A percentile compares a stretch with the other conserved stretches of the same genome.
Evolutionary conservation across 345 rosid genomes (phyloP).

Genomic region (Raphanus sativus): DNA sequence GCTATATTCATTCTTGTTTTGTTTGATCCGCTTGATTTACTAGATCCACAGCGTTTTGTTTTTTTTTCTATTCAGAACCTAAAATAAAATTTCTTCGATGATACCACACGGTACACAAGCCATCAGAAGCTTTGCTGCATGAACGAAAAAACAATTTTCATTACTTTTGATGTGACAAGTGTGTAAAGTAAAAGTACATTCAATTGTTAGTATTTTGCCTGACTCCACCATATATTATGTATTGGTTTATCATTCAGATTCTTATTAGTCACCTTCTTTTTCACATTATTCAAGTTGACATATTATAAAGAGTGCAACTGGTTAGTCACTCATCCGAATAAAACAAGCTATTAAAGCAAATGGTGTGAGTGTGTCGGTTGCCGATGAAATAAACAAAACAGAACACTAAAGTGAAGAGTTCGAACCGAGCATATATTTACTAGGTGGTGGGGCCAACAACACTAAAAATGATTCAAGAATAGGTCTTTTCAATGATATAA

Average conservation of each 20-base stretch:
- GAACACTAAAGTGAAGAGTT: not conserved
- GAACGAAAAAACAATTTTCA: not conserved
- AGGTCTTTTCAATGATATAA: not conserved
- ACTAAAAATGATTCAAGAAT: not conserved
- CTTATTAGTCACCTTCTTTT: not conserved
- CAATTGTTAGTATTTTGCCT: not conserved
- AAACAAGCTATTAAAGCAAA: conserved; percentile 2
- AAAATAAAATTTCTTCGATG: not conserved
- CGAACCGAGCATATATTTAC: not conserved
- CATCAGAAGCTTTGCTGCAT: not conserved
- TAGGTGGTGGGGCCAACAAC: not conserved
- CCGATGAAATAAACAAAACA: not conserved
- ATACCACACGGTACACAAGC: not conserved
- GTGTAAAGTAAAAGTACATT: not conserved
- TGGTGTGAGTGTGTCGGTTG: not conserved
- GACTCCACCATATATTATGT: not conserved
- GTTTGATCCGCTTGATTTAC: too few relatives aligned
- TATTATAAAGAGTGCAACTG: not conserved
- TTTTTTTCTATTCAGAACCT: too few relatives aligned
- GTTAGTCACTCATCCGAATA: conserved; percentile 10
- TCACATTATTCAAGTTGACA: conserved; percentile 1
- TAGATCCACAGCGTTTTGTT: too few relatives aligned
- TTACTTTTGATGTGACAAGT: not conserved
- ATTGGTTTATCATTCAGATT: not conserved
- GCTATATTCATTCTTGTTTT: too few relatives aligned